These are phyloP conservation scores for Yamadazyma conglobata DNA, from an alignment of 1,139 yeast species.

Conservation along the genomic window DNA sequence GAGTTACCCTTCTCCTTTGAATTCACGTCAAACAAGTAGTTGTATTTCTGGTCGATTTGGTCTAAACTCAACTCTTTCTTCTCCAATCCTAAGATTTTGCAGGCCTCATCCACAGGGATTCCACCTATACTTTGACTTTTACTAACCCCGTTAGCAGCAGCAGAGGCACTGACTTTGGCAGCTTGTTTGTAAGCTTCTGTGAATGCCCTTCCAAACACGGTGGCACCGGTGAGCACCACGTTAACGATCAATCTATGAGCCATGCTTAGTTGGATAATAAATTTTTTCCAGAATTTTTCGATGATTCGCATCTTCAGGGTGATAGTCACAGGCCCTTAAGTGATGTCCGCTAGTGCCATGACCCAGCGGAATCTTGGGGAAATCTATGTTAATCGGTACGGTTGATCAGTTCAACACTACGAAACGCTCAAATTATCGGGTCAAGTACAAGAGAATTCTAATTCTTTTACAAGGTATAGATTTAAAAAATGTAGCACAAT, in stretches of 20 bases:
- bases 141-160: slow-evolving; percentile 51
- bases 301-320: too few species aligned
- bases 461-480: too few species aligned
- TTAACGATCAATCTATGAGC: slow-evolving; percentile 90
- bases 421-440: too few species aligned
- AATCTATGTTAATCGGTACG: too few species aligned
- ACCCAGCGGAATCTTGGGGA: too few species aligned
- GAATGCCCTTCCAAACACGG: slow-evolving; percentile 93
- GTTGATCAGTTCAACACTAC: too few species aligned
- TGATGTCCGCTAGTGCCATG: too few species aligned
- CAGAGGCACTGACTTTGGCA: slow-evolving; percentile 73
- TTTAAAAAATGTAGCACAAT: slow-evolving; percentile 43
- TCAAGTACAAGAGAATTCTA: too few species aligned
- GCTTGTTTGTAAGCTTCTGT: slow-evolving; percentile 98
- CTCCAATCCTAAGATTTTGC: slow-evolving; percentile 83
- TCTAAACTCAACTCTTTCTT: slow-evolving; percentile 52
- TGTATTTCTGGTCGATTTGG: slow-evolving; percentile 69
- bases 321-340: too few species aligned
- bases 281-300: slow-evolving; percentile 3
- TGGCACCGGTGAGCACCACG: slow-evolving; percentile 90
- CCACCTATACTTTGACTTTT: slow-evolving; percentile 61
- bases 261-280: too few species aligned
- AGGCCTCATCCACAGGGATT: slow-evolving; percentile 81
- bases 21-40: slow-evolving; percentile 81
- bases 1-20: slow-evolving; percentile 93